Evolutionary conservation across 2,329 filamentous ascomycete genomes (phyloP), one percentile per base, ranked within the genome.

Genomic region (Pseudogymnoascus sp.): DNA sequence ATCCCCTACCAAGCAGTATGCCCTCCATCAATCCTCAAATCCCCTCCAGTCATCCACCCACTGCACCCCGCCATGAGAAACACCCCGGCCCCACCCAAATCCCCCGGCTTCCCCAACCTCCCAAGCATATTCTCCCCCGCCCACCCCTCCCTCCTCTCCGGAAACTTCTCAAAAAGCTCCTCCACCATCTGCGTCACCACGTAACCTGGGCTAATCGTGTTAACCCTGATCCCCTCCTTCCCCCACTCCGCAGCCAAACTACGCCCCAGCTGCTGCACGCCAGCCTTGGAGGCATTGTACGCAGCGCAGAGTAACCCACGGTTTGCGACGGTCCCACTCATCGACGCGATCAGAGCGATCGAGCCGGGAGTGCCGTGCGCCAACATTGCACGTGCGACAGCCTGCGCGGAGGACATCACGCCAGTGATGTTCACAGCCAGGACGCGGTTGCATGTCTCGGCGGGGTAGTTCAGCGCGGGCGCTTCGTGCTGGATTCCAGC

Each of bases 361-460:
- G 84, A 88, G 0, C 87, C 86, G 11, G 86, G 85, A 72, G 83
- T 81, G 5, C 79, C 77, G 28, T 84, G 79, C 61, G 81, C 80
- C 21, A 86, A 78, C 82, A 90, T 86, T 74, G 95, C 89, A 63
- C 87, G 83, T 36, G 92, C 93, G n/a, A 91, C 90, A 19, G 91
- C 91, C 79, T 93, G 90, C 25, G 92, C 91, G 67, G 91, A 96
- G 83, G 93, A 85, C 77, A 92, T 90, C 28, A 83, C 86, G 11
- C 92, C 93, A n/a, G 87, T 95, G 70, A 96, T 82, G 77, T 97
- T 96, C 72, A 93, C 88, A 71, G 89, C 84, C 76, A 96, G 82
- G 80, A 96, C 90, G 75, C 86, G 84, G 74, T 92, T 86, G 73
- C 86, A 85, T 73, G 91, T 89, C 72, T 88, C 81, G 21, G 89